These are phyloP conservation scores for Aspergillus transmontanensis DNA, from an alignment of 2,329 filamentous ascomycete species.

Conservation along the genomic window DNA sequence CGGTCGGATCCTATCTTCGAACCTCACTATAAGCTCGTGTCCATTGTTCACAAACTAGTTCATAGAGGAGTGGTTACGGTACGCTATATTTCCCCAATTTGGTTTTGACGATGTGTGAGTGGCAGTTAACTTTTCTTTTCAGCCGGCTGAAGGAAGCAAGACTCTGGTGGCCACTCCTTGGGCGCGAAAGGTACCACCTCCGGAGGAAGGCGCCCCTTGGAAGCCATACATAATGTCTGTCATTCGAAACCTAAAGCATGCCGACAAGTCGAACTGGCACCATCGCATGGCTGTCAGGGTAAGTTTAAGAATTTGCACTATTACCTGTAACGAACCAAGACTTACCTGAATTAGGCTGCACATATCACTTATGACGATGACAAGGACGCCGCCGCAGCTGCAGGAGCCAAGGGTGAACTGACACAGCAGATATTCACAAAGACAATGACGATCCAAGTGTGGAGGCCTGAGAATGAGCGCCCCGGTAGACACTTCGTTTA, in stretches of 20 bases:
- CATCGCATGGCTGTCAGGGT: conserved; percentile 85
- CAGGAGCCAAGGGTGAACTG: conserved; percentile 73
- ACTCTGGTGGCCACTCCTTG: conserved; percentile 58
- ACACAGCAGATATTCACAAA: conserved; percentile 88
- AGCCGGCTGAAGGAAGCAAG: conserved; percentile 51
- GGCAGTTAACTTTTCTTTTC: conserved; percentile 20
- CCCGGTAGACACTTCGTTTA: conserved; percentile 89
- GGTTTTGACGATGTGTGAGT: not conserved
- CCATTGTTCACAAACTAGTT: conserved; percentile 80
- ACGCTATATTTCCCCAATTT: conserved; percentile 17
- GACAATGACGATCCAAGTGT: conserved; percentile 91
- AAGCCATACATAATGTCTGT: conserved; percentile 64
- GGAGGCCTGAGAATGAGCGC: conserved; percentile 87
- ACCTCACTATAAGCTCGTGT: conserved; percentile 89
- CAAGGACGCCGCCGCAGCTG: conserved; percentile 53
- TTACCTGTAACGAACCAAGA: conserved; percentile 29
- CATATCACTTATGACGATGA: conserved; percentile 63
- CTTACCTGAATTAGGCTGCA: conserved; percentile 50
- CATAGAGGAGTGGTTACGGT: conserved; percentile 49
- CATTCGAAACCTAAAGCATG: conserved; percentile 60
- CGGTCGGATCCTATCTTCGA: conserved; percentile 77
- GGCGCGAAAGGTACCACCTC: conserved; percentile 53
- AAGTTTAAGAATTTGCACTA: conserved; percentile 24
- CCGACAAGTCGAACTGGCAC: conserved; percentile 94
- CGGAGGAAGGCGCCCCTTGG: conserved; percentile 56